Base-by-base conservation (phyloP, 2,329 filamentous ascomycete species). In the Sporothrix pallida region DNA sequence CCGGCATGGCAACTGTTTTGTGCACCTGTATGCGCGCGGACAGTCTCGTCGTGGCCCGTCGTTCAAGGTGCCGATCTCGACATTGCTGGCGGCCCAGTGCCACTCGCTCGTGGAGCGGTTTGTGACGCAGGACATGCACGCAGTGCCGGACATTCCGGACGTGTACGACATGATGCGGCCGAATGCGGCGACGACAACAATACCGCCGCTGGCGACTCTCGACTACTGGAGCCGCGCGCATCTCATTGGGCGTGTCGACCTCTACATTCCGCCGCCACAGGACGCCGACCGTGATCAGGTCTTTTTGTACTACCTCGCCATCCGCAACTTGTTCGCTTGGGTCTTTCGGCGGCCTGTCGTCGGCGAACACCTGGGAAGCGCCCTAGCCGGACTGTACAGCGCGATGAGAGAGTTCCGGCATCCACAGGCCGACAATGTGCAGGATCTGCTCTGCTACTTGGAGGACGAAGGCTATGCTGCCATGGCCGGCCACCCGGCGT, bases 281-380 rank as follows among this genome's bases (percentile, higher is more conserved):
- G 81, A 83, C 48, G 81, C 84, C 4, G 85, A 87, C 67, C 85
- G 86, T 76, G 83, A 86, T 3, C 86, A 90, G 75, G 83, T 87
- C 0, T 88, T 89, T 76, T 81, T 84, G 52, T 91, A 91, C 80
- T 90, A 93, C 77, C 79, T 93, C 5, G 88, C 90, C 0, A 92
- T 89, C 2, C 87, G 93, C 15, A 95, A 95, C 78, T 88, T 94
- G 77, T 91, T 95, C 74, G 92, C 93, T 3, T 94, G 90, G 84
- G 80, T 93, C 0, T 87, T 88, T 73, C 84, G 87, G 2, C 87
- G 87, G 74, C 88, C 92, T 0, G 79, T 95, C 48, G 92, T 94
- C 1, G 93, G 92, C 6, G 83, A 86, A 50, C 86, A 88, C 71
- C 85, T 96, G 20, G 92, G 92, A 1, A 81, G 82, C 23, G 86